Evolutionary conservation across 257 asterid genomes (phyloP).

Genomic region (Cynanchum wilfordii): DNA sequence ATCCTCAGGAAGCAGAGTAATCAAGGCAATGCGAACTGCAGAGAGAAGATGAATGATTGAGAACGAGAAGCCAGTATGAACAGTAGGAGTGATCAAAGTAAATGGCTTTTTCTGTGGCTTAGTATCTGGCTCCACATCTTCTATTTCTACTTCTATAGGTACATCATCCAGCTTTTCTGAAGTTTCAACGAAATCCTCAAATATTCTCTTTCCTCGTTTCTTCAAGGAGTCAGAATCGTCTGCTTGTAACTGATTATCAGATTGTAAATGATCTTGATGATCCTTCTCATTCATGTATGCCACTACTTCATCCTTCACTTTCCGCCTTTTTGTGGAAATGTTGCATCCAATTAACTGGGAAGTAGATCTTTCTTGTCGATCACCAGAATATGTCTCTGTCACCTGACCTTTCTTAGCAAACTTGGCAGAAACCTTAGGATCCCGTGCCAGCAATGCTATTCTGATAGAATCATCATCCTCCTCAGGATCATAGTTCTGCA

Average conservation of each 20-base stretch:
- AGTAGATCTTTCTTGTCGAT: slow-evolving; percentile 52
- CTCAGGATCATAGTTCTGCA: slow-evolving; percentile 39
- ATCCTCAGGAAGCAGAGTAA: slow-evolving; percentile 69
- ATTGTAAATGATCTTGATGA: slow-evolving; percentile 35
- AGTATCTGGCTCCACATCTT: slow-evolving; percentile 52
- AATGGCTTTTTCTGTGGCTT: slow-evolving; percentile 73
- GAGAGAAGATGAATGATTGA: slow-evolving; percentile 95
- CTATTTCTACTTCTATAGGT: slow-evolving; percentile 45
- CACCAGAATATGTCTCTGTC: slow-evolving; percentile 38
- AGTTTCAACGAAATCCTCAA: slow-evolving; percentile 42
- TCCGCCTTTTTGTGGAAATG: slow-evolving; percentile 62
- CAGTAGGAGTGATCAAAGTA: slow-evolving; percentile 77
- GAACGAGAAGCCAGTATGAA: slow-evolving; percentile 85
- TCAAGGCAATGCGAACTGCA: slow-evolving; percentile 86
- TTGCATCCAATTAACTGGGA: slow-evolving; percentile 60
- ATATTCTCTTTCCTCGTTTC: slow-evolving; percentile 64
- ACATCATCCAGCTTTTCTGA: slow-evolving; percentile 46
- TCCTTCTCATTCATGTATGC: slow-evolving; percentile 39
- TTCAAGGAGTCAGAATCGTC: slow-evolving; percentile 42
- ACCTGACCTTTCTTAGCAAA: slow-evolving; percentile 62
- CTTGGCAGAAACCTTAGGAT: slow-evolving; percentile 50
- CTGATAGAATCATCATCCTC: slow-evolving; percentile 54
- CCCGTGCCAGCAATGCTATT: slow-evolving; percentile 42
- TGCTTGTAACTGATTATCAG: slow-evolving; percentile 43
- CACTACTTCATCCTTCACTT: slow-evolving; percentile 49